A percentile compares a stretch with the other conserved stretches of the same genome.
Evolutionary conservation across 345 rosid species (phyloP).

Genomic region (Pseudoturritis turrita): DNA sequence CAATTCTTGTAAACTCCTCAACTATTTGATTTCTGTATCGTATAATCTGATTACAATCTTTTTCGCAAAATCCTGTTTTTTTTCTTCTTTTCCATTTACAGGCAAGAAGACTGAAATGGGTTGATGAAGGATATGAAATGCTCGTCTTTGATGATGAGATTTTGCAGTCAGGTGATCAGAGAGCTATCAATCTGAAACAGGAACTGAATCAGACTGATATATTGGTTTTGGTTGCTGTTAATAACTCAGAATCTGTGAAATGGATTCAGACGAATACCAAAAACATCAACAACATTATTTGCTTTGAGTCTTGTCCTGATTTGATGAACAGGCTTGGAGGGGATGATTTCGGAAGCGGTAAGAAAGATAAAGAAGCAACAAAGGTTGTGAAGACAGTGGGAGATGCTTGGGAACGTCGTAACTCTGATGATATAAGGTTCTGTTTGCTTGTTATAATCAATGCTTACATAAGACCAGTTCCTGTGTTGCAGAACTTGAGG

Average conservation of each 20-base stretch:
- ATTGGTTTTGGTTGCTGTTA: constrained; percentile 59
- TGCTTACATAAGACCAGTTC: constrained; percentile 77
- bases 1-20: not conserved
- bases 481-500: constrained; percentile 70
- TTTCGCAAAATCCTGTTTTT: not conserved
- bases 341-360: constrained; percentile 26
- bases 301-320: constrained; percentile 53
- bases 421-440: constrained; percentile 87
- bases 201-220: constrained; percentile 55
- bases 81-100: constrained; percentile 2
- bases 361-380: constrained; percentile 37
- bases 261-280: constrained; percentile 52
- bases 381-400: constrained; percentile 60
- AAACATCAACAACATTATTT: constrained; percentile 48
- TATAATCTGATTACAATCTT: not conserved
- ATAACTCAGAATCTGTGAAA: constrained; percentile 43
- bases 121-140: constrained; percentile 75
- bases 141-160: constrained; percentile 47
- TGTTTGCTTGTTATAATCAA: constrained; percentile 76
- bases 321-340: constrained; percentile 66
- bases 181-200: constrained; percentile 27
- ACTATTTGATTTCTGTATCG: not conserved
- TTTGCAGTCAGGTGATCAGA: constrained; percentile 25
- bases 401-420: constrained; percentile 81
- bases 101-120: constrained; percentile 84